These are phyloP conservation scores for Isabelozyma gotoi DNA, from an alignment of 805 yeast species.

Conservation along the genomic window DNA sequence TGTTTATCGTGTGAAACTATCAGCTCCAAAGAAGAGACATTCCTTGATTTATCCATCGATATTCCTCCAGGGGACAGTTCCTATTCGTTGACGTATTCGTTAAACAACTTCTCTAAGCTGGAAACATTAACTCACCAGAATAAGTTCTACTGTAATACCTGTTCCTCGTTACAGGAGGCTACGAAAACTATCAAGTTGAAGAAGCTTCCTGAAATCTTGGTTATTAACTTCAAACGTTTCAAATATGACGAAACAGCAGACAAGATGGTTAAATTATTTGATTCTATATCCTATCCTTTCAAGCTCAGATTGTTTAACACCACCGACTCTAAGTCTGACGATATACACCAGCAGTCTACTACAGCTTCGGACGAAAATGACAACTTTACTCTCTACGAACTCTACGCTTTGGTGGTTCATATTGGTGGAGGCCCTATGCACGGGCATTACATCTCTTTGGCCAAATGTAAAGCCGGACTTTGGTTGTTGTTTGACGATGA, in stretches of 20 bases:
- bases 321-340: slow-evolving; percentile 38
- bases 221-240: slow-evolving; percentile 87
- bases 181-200: slow-evolving; percentile 83
- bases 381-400: slow-evolving; percentile 57
- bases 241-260: slow-evolving; percentile 84
- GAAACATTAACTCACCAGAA: slow-evolving; percentile 85
- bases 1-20: slow-evolving; percentile 87
- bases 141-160: slow-evolving; percentile 89
- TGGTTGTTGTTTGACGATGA: slow-evolving; percentile 97
- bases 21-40: slow-evolving; percentile 80
- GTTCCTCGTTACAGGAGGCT: slow-evolving; percentile 91
- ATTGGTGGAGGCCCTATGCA: slow-evolving; percentile 98
- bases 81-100: slow-evolving; percentile 71
- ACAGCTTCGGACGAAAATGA: slow-evolving; percentile 1
- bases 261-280: slow-evolving; percentile 81
- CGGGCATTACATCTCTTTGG: slow-evolving; percentile 90
- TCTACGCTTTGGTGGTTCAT: slow-evolving; percentile 86
- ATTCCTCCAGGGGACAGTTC: slow-evolving; percentile 59
- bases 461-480: slow-evolving; percentile 73
- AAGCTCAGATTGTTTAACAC: slow-evolving; percentile 69
- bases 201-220: slow-evolving; percentile 71
- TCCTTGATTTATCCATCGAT: slow-evolving; percentile 84
- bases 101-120: slow-evolving; percentile 78
- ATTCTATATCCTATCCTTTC: slow-evolving; percentile 79
- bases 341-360: slow-evolving; percentile 27